Evolutionary conservation across 2,329 filamentous ascomycete genomes (phyloP), one percentile per base, ranked within the genome.

Genomic region (Colletotrichum kahawae): DNA sequence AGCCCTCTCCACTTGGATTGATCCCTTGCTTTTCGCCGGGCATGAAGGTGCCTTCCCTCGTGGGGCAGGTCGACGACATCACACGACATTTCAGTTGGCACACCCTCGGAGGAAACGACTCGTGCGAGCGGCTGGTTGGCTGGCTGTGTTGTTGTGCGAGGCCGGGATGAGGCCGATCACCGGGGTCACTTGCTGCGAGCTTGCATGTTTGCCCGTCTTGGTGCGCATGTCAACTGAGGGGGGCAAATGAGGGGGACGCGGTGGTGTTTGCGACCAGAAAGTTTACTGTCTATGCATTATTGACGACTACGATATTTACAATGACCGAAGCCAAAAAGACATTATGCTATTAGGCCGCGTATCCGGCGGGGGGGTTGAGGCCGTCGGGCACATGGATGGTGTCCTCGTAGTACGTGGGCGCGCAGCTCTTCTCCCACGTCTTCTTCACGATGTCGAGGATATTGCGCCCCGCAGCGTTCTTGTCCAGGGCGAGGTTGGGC

Each of bases 321-420:
- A 27, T 51, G 38, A 14, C 24, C 33, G 18, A 66, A 27, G n/a
- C 33, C 34, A 63, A 29, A 10, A 12, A 36, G 21, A 51, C 36
- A 63, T 27, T 27, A 43, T 43, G 21, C 33, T 27, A 57, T 57
- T 64, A 73, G 7, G 29, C 13, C 14, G 24, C 24, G 71, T 86
- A 88, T 0, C 83, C 86, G 70, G 79, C 64, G 6, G 87, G 87
- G 43, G 87, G 86, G 75, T 86, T 81, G 14, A 85, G 78, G 4
- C 87, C 87, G 71, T 88, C 87, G 0, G 83, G 80, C 16, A 84
- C 79, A 78, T 86, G 82, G 68, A 86, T 80, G 31, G 79, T 81
- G 76, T 84, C 81, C 74, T 79, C 78, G 76, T 89, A 89, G 79
- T 89, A 88, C 5, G 83, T 84, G 0, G 85, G 84, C 0, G 82